Evolutionary conservation across 2,329 filamentous ascomycete genomes (phyloP).

Genomic region (Aspergillus sp.): DNA sequence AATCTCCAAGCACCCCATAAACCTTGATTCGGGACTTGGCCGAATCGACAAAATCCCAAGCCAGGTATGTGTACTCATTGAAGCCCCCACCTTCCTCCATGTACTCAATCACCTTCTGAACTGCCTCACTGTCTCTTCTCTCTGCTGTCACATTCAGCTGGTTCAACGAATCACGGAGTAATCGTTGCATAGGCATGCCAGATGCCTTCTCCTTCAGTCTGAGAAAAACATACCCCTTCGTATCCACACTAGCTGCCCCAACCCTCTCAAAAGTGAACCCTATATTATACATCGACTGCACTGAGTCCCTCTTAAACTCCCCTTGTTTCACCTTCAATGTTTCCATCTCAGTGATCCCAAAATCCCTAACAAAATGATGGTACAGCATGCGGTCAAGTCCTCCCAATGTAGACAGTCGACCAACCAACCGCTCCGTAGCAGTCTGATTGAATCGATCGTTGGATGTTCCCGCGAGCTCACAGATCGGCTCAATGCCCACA

Average conservation of each 20-base stretch:
- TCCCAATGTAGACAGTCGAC: neutral
- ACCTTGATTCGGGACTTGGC: slow-evolving; percentile 1
- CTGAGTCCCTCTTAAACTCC: neutral
- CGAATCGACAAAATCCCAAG: slow-evolving; percentile 1
- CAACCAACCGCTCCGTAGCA: neutral
- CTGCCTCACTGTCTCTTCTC: neutral
- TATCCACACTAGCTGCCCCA: neutral
- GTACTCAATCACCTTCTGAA: neutral
- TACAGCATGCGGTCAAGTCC: neutral
- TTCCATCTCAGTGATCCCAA: neutral
- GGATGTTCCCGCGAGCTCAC: neutral
- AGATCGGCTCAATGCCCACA: neutral
- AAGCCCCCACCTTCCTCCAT: neutral
- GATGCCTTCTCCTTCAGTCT: neutral
- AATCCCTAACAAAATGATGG: neutral
- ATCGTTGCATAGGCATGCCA: neutral
- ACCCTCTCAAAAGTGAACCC: neutral
- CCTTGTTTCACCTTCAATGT: neutral
- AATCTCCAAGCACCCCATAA: neutral
- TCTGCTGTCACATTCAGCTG: neutral
- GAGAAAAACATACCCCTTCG: neutral
- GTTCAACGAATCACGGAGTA: neutral
- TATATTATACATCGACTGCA: neutral
- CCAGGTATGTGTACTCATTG: slow-evolving; percentile 6
- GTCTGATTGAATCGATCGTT: neutral